phyloP scores from a whole-genome alignment of 352 stramenopile genomes.

The Globisporangium acanthophoron region DNA sequence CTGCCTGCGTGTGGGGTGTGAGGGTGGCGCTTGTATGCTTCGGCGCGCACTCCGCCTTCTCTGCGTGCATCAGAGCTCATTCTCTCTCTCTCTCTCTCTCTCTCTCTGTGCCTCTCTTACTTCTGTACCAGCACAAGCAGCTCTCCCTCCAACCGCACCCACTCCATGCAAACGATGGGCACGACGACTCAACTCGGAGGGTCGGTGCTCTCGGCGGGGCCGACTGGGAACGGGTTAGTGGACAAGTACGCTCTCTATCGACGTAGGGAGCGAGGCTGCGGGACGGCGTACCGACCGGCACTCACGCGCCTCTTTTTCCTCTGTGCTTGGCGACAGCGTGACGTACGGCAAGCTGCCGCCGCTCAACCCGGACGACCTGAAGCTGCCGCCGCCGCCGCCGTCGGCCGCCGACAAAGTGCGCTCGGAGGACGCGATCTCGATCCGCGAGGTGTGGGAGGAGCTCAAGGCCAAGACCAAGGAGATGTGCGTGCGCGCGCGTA shows the following conservation, averaged over 20 bases:
- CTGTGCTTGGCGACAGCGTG: constrained; percentile 30
- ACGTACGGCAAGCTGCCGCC: constrained; percentile 76
- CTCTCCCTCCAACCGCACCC: neutral
- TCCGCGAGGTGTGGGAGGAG: constrained; percentile 81
- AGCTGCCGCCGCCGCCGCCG: constrained; percentile 67
- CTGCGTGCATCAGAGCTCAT: too few relatives aligned
- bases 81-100: neutral
- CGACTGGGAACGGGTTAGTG: constrained; percentile 53
- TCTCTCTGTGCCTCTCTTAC: neutral
- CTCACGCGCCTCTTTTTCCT: neutral
- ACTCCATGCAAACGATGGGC: constrained; percentile 21
- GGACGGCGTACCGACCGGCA: neutral
- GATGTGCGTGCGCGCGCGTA: constrained; percentile 39
- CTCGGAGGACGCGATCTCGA: constrained; percentile 61
- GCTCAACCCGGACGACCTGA: constrained; percentile 83
- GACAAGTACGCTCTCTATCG: constrained; percentile 19
- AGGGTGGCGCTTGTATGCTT: too few relatives aligned
- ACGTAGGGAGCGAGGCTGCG: neutral
- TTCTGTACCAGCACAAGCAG: neutral
- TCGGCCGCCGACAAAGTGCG: constrained; percentile 72
- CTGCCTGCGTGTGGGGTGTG: too few relatives aligned
- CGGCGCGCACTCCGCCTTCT: too few relatives aligned
- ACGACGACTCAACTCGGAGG: constrained; percentile 41
- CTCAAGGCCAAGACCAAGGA: constrained; percentile 75
- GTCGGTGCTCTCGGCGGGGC: constrained; percentile 53